Base-by-base conservation (phyloP, 2,329 filamentous ascomycete genomes). In the Colletotrichum sp. region DNA sequence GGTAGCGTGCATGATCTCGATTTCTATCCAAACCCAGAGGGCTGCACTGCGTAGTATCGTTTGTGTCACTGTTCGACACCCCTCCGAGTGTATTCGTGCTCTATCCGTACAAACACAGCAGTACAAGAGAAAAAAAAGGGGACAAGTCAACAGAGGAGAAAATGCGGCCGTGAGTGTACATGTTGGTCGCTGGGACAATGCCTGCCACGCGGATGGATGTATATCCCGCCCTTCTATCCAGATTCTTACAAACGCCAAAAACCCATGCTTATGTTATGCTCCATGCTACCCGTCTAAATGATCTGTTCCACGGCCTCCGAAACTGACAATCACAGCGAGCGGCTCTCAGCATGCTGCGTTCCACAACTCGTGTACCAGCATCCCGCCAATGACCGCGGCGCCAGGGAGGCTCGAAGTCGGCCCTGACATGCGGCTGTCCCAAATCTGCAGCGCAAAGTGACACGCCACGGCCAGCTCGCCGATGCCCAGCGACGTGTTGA, bases 321-420 rank as follows among this genome's bases (percentile, higher is more conserved):
- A 34, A 15, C 26, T 8, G 5, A 36, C 2, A 15, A n/a, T 18
- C 2, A 24, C n/a, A 36, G 10, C 3, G 9, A 15, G 32, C 55
- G n/a, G 16, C 21, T 26, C 12, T 64, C 21, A 76, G 49, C 63
- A 77, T 28, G 68, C 72, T 8, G 76, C 76, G 30, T 74, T 77
- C 74, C 76, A 77, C 32, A 77, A 66, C 68, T 75, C 71, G 32
- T 78, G 77, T 2, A 67, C 65, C 36, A 78, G 75, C 69, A 78
- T 76, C 59, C 57, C 44, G 3, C 76, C 72, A 68, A 78, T 76
- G 16, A 78, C 65, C 7, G 62, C 68, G n/a, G 69, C 70, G 16
- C 77, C 77, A 1, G 76, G 77, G 21, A 69, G 32, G 18, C 75
- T 52, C 5, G 73, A 70, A 10, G 59, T 71, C 66, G 39, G 55